Conservation (phyloP, 768 basidiomycete species). For the Pisolithus microcarpus region DNA sequence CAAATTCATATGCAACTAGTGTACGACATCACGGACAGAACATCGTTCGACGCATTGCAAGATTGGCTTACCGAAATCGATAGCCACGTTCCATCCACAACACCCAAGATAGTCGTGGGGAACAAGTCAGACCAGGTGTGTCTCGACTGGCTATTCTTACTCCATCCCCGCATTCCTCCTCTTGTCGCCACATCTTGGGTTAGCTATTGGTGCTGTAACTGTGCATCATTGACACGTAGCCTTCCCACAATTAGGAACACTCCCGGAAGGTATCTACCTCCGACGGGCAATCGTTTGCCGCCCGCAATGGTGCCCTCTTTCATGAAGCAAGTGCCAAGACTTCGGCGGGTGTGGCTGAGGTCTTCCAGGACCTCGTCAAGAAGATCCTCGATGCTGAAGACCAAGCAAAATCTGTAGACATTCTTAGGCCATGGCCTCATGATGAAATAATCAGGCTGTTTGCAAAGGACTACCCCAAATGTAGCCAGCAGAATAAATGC, state of each 20-base stretch:
- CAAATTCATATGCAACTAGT: conserved; percentile 39
- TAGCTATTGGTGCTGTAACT: not conserved
- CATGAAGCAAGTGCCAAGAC: no score
- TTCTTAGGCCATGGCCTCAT: no score
- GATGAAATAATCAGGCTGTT: no score
- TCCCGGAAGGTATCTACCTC: conserved; percentile 71
- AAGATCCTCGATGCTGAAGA: conserved; percentile 73
- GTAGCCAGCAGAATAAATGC: no score
- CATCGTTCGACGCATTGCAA: conserved; percentile 91
- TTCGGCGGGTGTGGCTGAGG: no score
- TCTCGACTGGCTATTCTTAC: not conserved
- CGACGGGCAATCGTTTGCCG: conserved; percentile 12
- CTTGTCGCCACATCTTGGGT: no score
- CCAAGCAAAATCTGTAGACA: not conserved
- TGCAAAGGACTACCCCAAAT: no score
- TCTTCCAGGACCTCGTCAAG: conserved; percentile 61
- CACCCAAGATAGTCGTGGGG: no score
- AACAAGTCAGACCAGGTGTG: conserved; percentile 19
- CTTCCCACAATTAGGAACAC: conserved; percentile 52
- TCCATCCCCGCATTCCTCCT: not conserved
- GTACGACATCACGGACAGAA: conserved; percentile 89
- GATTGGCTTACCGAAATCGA: conserved; percentile 91
- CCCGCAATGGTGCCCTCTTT: no score
- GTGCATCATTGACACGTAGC: not conserved
- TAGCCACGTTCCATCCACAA: conserved; percentile 50